Conservation (phyloP, 1,284 basidiomycete genomes). For the Lentinula novae-zelandiae region DNA sequence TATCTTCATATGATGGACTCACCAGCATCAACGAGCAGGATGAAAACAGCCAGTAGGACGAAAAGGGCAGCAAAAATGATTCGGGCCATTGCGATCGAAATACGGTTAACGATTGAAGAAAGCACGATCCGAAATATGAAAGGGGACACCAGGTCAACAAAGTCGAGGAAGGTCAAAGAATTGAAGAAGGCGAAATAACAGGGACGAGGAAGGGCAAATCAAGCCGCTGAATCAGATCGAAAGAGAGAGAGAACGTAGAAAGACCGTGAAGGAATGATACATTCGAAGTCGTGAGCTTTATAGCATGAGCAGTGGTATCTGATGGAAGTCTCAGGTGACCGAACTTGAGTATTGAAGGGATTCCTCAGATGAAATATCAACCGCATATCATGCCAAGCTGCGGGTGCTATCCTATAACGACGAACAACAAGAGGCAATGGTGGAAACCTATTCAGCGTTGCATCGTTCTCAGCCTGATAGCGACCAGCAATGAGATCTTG, state of each 20-base stretch:
- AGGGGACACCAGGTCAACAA: slow-evolving; percentile 22
- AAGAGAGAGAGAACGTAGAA: no score
- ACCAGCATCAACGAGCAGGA: slow-evolving; percentile 17
- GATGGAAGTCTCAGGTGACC: no score
- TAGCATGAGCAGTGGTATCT: no score
- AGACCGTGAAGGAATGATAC: not conserved
- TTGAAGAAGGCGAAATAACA: not conserved
- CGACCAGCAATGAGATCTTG: no score
- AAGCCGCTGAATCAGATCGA: no score
- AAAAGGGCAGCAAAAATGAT: slow-evolving; percentile 13
- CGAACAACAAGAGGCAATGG: not conserved
- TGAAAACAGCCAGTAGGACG: slow-evolving; percentile 17
- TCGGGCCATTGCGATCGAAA: slow-evolving; percentile 17
- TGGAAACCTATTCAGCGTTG: not conserved
- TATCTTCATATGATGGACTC: not conserved
- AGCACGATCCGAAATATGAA: not conserved
- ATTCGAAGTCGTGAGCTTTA: no score
- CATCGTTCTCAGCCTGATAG: no score
- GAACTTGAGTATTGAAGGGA: no score
- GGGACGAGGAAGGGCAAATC: not conserved
- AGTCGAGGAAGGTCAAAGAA: not conserved
- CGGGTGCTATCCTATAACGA: not conserved
- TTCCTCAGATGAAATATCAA: no score
- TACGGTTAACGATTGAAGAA: slow-evolving; percentile 1
- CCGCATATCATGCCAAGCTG: no score